These are phyloP conservation scores for Plasmodium berghei DNA, from an alignment of 169 alveolate species.

Conservation along the genomic window DNA sequence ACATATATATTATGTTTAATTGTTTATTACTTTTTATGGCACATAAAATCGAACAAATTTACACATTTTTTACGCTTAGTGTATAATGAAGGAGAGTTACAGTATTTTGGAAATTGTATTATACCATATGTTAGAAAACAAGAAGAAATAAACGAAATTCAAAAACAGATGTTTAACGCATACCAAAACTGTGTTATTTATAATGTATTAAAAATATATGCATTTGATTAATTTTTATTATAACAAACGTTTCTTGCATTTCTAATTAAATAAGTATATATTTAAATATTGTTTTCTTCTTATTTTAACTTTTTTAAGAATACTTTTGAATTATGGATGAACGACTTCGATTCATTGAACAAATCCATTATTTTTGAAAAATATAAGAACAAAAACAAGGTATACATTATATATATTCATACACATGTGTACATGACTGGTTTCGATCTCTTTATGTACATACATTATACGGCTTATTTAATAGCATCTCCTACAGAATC, in stretches of 20 bases:
- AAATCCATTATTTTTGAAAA: constrained; percentile 40
- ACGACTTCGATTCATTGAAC: constrained; percentile 29
- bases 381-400: constrained; percentile 35
- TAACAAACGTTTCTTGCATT: background rate
- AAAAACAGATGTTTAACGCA: constrained; percentile 24
- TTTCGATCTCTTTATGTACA: background rate
- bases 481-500: constrained; percentile 14
- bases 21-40: too few species aligned
- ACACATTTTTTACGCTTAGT: constrained; percentile 12
- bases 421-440: background rate
- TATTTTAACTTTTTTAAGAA: constrained; percentile 7
- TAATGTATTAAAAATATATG: constrained; percentile 19
- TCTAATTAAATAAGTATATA: background rate
- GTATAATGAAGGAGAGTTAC: constrained; percentile 67
- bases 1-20: background rate
- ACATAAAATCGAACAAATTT: background rate
- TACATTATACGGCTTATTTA: background rate
- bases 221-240: background rate
- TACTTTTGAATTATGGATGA: constrained; percentile 61
- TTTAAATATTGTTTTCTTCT: background rate
- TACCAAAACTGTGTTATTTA: constrained; percentile 65
- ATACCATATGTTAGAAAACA: constrained; percentile 62
- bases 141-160: constrained; percentile 34
- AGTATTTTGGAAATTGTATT: constrained; percentile 35
- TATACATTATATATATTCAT: constrained; percentile 4